Conservation (phyloP, 208 protist species). For the Acanthamoeba lenticulata region DNA sequence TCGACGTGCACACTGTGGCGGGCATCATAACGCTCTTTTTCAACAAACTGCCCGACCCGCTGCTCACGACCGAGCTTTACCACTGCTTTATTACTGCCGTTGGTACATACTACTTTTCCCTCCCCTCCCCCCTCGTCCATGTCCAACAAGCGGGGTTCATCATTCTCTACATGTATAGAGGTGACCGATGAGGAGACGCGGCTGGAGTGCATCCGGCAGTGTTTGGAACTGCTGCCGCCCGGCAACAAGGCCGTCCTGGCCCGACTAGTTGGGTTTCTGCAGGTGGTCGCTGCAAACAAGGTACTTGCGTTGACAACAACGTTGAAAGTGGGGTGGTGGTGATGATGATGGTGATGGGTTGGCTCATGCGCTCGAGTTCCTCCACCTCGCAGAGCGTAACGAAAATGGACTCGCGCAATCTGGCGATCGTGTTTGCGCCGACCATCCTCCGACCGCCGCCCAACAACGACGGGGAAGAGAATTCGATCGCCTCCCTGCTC, state of each 20-base stretch:
- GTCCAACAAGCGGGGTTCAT: not conserved
- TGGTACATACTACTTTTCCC: not conserved
- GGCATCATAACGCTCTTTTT: constrained; percentile 54
- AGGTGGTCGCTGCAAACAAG: constrained; percentile 12
- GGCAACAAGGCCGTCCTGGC: constrained; percentile 56
- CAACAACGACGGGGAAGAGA: not conserved
- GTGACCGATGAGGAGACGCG: constrained; percentile 28
- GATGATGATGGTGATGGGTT: not conserved
- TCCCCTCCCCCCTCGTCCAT: not conserved
- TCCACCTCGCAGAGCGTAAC: not conserved
- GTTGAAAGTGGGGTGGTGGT: not conserved
- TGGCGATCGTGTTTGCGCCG: constrained; percentile 56
- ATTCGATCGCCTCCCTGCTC: not conserved
- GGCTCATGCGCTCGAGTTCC: not conserved
- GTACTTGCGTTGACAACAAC: not conserved
- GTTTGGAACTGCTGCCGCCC: constrained; percentile 29
- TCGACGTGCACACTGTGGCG: constrained; percentile 58
- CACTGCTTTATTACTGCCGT: constrained; percentile 44
- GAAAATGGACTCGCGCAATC: constrained; percentile 58
- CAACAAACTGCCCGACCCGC: constrained; percentile 50
- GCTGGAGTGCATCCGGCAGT: constrained; percentile 51
- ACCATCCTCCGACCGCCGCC: constrained; percentile 41
- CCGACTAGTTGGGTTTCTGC: constrained; percentile 16
- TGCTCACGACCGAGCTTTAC: constrained; percentile 55
- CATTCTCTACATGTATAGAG: not conserved